A percentile compares a stretch with the other conserved stretches of the same genome.
phyloP scores from a whole-genome alignment of 176 grass and related monocot genomes.

The Oryza meyeriana region DNA sequence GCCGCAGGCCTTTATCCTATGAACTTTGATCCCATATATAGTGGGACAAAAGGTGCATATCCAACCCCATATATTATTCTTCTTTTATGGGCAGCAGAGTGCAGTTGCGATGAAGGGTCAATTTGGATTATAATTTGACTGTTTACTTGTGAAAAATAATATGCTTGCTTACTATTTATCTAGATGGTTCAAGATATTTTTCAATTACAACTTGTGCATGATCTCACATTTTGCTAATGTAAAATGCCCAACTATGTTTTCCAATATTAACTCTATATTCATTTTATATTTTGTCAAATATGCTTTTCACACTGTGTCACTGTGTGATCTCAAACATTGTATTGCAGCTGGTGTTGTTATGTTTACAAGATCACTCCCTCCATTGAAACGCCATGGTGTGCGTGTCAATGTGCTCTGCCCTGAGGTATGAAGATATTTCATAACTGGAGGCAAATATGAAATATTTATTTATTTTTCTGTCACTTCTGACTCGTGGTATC shows the following conservation, averaged over 20 bases:
- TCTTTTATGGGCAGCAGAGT: background rate
- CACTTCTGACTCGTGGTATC: background rate
- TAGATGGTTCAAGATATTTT: background rate
- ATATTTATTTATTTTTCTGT: conserved; percentile 19
- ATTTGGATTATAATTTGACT: background rate
- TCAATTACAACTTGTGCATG: background rate
- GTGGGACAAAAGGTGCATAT: conserved; percentile 78
- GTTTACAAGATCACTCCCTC: conserved; percentile 88
- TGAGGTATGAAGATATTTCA: conserved; percentile 58
- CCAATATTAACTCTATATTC: background rate
- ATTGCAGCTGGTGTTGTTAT: conserved; percentile 85
- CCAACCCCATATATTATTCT: background rate
- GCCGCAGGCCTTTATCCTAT: conserved; percentile 87
- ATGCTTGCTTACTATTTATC: background rate
- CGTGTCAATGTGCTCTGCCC: conserved; percentile 95
- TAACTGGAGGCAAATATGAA: conserved; percentile 19
- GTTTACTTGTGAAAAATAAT: conserved; percentile 19
- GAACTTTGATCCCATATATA: conserved; percentile 69
- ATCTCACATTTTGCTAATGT: conserved; percentile 5
- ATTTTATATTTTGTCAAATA: background rate
- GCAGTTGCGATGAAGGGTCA: background rate
- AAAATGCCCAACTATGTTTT: background rate
- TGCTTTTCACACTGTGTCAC: background rate
- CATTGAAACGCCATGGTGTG: conserved; percentile 68
- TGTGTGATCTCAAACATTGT: conserved; percentile 23